Percentiles rank a stretch among this genome's conserved stretches.
phyloP scores from a whole-genome alignment of 2,329 filamentous ascomycete species.

The Juglanconis oblonga region DNA sequence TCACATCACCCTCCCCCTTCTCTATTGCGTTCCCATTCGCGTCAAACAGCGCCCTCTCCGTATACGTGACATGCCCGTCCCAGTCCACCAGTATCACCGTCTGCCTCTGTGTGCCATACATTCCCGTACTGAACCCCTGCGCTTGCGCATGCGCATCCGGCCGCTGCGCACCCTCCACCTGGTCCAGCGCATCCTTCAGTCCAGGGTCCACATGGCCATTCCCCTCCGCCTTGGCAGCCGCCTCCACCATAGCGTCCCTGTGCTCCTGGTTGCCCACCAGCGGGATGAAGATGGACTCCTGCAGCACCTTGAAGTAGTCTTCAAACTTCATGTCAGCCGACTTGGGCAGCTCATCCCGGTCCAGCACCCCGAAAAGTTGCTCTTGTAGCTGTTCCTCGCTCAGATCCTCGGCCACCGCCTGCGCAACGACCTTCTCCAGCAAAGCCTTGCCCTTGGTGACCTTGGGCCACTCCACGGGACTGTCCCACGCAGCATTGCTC shows the following conservation, averaged over 20 bases:
- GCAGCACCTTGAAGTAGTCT: constrained; percentile 51
- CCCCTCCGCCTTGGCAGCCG: constrained; percentile 29
- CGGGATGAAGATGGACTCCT: constrained; percentile 61
- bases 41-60: constrained; percentile 60
- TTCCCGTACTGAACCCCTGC: constrained; percentile 51
- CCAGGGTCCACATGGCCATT: constrained; percentile 33
- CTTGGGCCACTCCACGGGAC: constrained; percentile 59
- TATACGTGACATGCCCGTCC: constrained; percentile 59
- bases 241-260: constrained; percentile 42
- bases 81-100: constrained; percentile 61
- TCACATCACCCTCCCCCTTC: constrained; percentile 53
- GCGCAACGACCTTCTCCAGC: constrained; percentile 39
- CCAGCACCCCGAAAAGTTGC: constrained; percentile 52
- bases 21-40: constrained; percentile 52
- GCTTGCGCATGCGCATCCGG: constrained; percentile 29
- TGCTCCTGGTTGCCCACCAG: constrained; percentile 50
- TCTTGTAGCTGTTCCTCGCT: constrained; percentile 48
- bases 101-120: constrained; percentile 65
- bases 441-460: constrained; percentile 50
- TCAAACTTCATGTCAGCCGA: constrained; percentile 45
- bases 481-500: constrained; percentile 59
- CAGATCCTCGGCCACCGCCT: constrained; percentile 34
- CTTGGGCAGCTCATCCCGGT: constrained; percentile 53
- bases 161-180: constrained; percentile 26
- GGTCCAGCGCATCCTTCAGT: constrained; percentile 33